Percentiles rank a stretch among this genome's conserved stretches.
Evolutionary conservation across 1,284 basidiomycete species (phyloP).

Genomic region (Pterulicium gracile): DNA sequence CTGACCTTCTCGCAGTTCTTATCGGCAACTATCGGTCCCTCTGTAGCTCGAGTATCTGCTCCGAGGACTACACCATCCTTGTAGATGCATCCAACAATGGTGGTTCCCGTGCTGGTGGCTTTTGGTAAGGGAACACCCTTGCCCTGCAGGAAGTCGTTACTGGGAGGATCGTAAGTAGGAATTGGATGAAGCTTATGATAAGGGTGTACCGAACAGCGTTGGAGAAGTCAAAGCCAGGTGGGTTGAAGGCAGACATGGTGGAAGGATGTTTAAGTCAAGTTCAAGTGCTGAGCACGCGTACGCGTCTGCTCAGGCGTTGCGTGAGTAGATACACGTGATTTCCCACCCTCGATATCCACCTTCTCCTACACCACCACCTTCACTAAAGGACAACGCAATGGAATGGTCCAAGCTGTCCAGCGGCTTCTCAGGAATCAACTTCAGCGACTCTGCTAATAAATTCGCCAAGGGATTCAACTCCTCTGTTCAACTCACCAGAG

Average conservation of each 20-base stretch:
- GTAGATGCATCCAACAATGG: constrained; percentile 95
- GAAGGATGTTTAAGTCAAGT: constrained; percentile 8
- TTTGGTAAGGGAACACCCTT: constrained; percentile 64
- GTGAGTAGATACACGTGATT: too few relatives aligned
- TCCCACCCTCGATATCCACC: neutral
- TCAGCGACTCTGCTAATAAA: constrained; percentile 61
- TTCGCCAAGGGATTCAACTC: constrained; percentile 79
- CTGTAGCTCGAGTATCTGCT: constrained; percentile 94
- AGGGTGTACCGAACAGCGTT: constrained; percentile 39
- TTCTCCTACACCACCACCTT: too few relatives aligned
- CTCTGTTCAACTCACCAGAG: constrained; percentile 82
- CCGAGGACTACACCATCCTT: constrained; percentile 91
- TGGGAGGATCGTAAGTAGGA: constrained; percentile 19
- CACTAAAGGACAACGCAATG: too few relatives aligned
- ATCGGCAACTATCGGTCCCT: constrained; percentile 93
- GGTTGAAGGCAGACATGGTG: constrained; percentile 25
- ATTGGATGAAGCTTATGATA: constrained; percentile 4
- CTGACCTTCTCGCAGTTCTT: constrained; percentile 99
- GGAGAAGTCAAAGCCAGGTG: constrained; percentile 64
- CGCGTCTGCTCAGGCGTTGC: neutral
- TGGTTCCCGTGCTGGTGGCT: constrained; percentile 94
- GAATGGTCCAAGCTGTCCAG: constrained; percentile 57
- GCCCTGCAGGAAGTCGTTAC: constrained; percentile 71
- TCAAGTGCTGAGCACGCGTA: neutral
- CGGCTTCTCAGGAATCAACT: constrained; percentile 47